These are phyloP conservation scores for Phyllosticta ampelicida DNA, from an alignment of 2,329 filamentous ascomycete genomes.

Conservation along the genomic window DNA sequence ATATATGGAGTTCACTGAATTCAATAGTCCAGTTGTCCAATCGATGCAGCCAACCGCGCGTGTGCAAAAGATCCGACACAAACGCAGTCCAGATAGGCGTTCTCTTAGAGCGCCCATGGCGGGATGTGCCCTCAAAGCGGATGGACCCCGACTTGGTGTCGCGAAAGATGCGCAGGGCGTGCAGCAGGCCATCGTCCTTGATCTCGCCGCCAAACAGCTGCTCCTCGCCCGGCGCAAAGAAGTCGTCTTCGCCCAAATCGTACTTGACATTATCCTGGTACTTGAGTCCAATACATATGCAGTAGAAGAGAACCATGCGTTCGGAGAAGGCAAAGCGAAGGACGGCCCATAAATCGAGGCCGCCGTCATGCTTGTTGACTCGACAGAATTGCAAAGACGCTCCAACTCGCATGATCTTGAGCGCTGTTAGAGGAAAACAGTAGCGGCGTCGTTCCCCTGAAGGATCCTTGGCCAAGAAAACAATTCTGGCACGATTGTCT, in stretches of 20 bases:
- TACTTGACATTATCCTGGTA: conserved; percentile 40
- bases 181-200: conserved; percentile 39
- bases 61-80: conserved; percentile 37
- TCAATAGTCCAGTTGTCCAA: conserved; percentile 34
- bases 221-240: conserved; percentile 34
- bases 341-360: conserved; percentile 41
- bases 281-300: conserved; percentile 47
- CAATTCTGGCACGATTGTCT: conserved; percentile 43
- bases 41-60: conserved; percentile 38
- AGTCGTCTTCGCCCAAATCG: conserved; percentile 34
- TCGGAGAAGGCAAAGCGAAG: conserved; percentile 46
- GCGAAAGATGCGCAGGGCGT: conserved; percentile 44
- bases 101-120: conserved; percentile 40
- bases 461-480: conserved; percentile 38
- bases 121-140: conserved; percentile 46
- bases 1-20: conserved; percentile 41
- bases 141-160: conserved; percentile 42
- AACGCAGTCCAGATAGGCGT: conserved; percentile 53
- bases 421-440: conserved; percentile 41
- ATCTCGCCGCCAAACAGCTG: conserved; percentile 44
- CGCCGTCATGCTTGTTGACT: conserved; percentile 28
- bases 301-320: conserved; percentile 49
- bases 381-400: conserved; percentile 33
- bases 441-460: conserved; percentile 30
- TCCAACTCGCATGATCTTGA: conserved; percentile 31